Conservation (phyloP, 768 basidiomycete species). For the Leccinum longicurvipes region DNA sequence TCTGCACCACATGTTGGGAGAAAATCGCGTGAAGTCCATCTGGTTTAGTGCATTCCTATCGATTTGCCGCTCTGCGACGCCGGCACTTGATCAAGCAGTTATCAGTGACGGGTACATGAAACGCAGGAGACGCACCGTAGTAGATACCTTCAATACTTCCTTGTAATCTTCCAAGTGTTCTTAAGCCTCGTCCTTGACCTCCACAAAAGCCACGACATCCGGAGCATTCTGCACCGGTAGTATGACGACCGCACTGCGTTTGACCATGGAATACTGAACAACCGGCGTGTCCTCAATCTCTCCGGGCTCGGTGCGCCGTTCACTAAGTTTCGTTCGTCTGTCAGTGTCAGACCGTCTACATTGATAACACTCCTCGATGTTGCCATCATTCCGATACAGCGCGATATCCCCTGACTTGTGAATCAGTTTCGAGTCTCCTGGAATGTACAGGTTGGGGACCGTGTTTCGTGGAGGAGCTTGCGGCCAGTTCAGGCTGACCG, state of each 20-base stretch:
- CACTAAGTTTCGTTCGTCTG: constrained; percentile 34
- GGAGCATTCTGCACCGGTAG: constrained; percentile 26
- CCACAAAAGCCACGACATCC: constrained; percentile 31
- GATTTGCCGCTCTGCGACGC: constrained; percentile 28
- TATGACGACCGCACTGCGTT: constrained; percentile 25
- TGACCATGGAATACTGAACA: constrained; percentile 20
- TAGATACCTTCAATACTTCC: constrained; percentile 21
- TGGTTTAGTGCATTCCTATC: constrained; percentile 27
- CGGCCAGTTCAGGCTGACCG: constrained; percentile 28
- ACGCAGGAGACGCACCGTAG: constrained; percentile 30
- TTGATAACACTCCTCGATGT: constrained; percentile 31
- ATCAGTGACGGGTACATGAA: constrained; percentile 33
- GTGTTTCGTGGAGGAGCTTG: constrained; percentile 24
- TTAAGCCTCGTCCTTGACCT: constrained; percentile 15
- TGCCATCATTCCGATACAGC: constrained; percentile 25
- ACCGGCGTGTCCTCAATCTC: constrained; percentile 33
- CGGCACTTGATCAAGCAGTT: constrained; percentile 23
- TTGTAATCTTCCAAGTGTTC: constrained; percentile 18
- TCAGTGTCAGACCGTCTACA: constrained; percentile 33
- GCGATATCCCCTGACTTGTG: constrained; percentile 33
- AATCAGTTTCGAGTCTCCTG: constrained; percentile 26
- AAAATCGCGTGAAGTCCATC: constrained; percentile 24
- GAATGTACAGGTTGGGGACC: constrained; percentile 29
- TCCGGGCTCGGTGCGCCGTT: constrained; percentile 32
- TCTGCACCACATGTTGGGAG: too few species aligned